Percentiles rank a stretch among this genome's conserved stretches.
Evolutionary conservation across 2,329 filamentous ascomycete genomes (phyloP).

Genomic region (Exophiala aquamarina): DNA sequence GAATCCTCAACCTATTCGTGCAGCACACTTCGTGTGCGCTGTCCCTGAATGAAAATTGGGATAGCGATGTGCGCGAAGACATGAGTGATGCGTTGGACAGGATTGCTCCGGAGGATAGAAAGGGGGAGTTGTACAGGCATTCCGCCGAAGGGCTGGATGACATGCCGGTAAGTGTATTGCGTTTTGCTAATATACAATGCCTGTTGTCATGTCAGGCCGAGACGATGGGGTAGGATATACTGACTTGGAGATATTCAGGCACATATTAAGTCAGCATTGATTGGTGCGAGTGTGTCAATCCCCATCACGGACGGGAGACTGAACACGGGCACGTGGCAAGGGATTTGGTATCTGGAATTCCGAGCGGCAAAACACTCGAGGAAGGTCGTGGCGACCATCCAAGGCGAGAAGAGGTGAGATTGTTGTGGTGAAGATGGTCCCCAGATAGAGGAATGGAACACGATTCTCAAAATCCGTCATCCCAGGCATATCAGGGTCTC

Average conservation of each 20-base stretch:
- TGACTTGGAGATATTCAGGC: slow-evolving; percentile 51
- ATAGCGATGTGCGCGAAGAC: slow-evolving; percentile 80
- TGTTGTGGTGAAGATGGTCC: neutral
- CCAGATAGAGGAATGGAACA: no score
- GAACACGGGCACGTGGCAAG: slow-evolving; percentile 62
- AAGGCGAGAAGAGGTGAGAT: slow-evolving; percentile 66
- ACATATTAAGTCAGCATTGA: slow-evolving; percentile 86
- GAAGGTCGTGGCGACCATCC: slow-evolving; percentile 87
- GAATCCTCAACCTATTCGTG: slow-evolving; percentile 83
- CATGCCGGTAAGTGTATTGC: slow-evolving; percentile 69
- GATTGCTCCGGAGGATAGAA: slow-evolving; percentile 79
- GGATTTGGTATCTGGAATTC: slow-evolving; percentile 95
- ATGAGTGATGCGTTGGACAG: slow-evolving; percentile 93
- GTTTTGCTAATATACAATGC: no score
- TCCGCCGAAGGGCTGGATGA: slow-evolving; percentile 85
- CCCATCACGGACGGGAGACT: slow-evolving; percentile 85
- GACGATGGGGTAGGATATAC: slow-evolving; percentile 3
- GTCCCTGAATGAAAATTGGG: slow-evolving; percentile 89
- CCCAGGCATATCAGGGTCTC: no score
- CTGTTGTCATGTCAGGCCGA: no score
- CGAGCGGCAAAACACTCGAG: slow-evolving; percentile 72
- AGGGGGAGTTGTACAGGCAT: slow-evolving; percentile 78
- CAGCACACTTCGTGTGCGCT: slow-evolving; percentile 94
- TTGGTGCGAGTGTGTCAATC: slow-evolving; percentile 86
- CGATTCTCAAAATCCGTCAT: no score